Conservation (phyloP, 345 rosid genomes). For the Viola odorata region DNA sequence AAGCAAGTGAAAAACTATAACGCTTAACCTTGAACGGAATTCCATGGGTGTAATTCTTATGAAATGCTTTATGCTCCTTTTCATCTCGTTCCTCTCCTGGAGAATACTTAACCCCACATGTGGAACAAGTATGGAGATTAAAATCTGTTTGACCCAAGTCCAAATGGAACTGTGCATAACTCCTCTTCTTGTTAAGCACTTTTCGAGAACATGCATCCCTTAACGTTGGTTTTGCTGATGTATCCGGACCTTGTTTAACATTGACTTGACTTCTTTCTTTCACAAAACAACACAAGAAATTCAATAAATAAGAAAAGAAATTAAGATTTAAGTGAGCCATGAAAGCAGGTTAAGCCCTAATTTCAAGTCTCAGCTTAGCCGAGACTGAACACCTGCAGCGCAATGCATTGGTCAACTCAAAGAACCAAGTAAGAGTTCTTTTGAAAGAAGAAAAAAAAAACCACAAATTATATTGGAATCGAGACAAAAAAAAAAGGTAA, state of each 20-base stretch:
- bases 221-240: slow-evolving; percentile 2
- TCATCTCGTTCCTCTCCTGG: slow-evolving; percentile 80
- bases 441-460: neutral
- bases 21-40: slow-evolving; percentile 58
- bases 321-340: neutral
- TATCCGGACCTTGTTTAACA: slow-evolving; percentile 13
- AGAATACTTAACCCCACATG: slow-evolving; percentile 56
- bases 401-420: too few relatives aligned
- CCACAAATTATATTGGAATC: too few relatives aligned
- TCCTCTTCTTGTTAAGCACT: slow-evolving; percentile 60
- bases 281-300: slow-evolving; percentile 9
- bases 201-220: slow-evolving; percentile 18
- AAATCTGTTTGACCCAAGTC: slow-evolving; percentile 91
- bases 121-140: slow-evolving; percentile 50
- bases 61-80: slow-evolving; percentile 59
- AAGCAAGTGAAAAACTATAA: neutral
- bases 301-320: neutral
- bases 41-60: slow-evolving; percentile 58
- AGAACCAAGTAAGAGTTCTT: too few relatives aligned
- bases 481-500: neutral
- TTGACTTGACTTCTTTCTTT: slow-evolving; percentile 1
- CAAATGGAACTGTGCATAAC: slow-evolving; percentile 69
- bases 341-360: too few relatives aligned
- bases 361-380: too few relatives aligned
- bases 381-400: too few relatives aligned